Base-by-base conservation (phyloP, 2,329 filamentous ascomycete genomes). In the Lasiodiplodia gonubiensis region DNA sequence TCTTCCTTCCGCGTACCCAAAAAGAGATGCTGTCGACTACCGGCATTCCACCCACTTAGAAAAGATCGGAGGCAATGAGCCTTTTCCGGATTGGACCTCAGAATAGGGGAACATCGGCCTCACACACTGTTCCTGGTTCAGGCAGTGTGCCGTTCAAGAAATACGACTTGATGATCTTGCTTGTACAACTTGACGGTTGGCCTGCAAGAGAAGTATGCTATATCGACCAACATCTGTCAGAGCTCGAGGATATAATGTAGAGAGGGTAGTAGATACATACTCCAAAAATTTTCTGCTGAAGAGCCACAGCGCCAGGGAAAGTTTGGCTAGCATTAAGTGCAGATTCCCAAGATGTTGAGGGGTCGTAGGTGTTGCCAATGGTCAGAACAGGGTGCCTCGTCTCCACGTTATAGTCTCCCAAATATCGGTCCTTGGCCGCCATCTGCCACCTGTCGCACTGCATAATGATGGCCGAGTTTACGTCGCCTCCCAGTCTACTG, bases 401-500 rank as follows among this genome's bases (percentile, higher is more conserved):
- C 27, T 69, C 68, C 54, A 72, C 68, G n/a, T 66, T 57, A 10
- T 52, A 71, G 16, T 69, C 70, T 1, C 70, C 70, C 8, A 42
- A 61, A 48, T 68, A 72, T 33, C 67, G 69, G 67, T 72, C 72
- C 42, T 68, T 69, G 4, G 70, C 71, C 0, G 68, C 53, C 35
- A 69, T 72, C 23, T 69, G 68, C 71, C 71, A 72, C 42, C 69
- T 69, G n/a, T 71, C 68, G 37, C 71, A 72, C 0, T 42, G 7
- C 80, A 80, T 70, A 49, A 52, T 12, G 16, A 64, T 60, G 55
- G n/a, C n/a, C n/a, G n/a, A n/a, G n/a, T n/a, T n/a, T n/a, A 73
- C 48, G n/a, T 75, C 73, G 27, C 64, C 61, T 30, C 70, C 72
- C 2, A 74, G 14, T 14, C 23, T 54, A 33, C 61, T 53, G 7